phyloP scores from a whole-genome alignment of 1,284 basidiomycete genomes.

The Puccinia triticina region DNA sequence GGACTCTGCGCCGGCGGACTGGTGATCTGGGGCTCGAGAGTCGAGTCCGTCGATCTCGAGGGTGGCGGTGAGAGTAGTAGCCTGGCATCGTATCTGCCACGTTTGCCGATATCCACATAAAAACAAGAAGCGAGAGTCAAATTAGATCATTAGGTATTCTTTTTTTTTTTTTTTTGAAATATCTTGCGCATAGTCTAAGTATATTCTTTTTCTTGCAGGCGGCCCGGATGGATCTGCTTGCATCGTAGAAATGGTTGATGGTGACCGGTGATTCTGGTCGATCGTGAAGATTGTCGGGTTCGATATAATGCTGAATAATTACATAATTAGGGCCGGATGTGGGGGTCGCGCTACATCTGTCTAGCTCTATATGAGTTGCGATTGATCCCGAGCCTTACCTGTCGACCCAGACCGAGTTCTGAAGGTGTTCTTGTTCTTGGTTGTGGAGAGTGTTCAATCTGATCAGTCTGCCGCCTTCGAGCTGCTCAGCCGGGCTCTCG shows the following conservation, averaged over 20 bases:
- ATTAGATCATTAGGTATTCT: neutral
- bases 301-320: no score
- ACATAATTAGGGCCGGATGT: neutral
- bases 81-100: slow-evolving; percentile 38
- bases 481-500: slow-evolving; percentile 18
- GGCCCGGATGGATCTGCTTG: neutral
- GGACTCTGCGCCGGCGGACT: slow-evolving; percentile 27
- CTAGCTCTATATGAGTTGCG: no score
- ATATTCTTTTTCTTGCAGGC: no score
- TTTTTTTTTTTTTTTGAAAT: neutral
- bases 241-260: no score
- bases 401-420: slow-evolving; percentile 39
- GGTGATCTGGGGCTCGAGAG: slow-evolving; percentile 20
- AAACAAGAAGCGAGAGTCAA: slow-evolving; percentile 7
- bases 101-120: neutral
- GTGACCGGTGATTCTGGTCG: neutral
- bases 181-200: no score
- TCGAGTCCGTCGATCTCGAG: neutral
- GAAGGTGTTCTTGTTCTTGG: neutral
- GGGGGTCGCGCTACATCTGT: no score
- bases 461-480: slow-evolving; percentile 33
- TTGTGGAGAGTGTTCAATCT: neutral
- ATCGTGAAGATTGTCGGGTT: no score
- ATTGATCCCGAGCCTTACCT: slow-evolving; percentile 26
- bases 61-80: slow-evolving; percentile 20